These are phyloP conservation scores for Catunica adiposa DNA, from an alignment of 2,329 filamentous ascomycete genomes.

Conservation along the genomic window DNA sequence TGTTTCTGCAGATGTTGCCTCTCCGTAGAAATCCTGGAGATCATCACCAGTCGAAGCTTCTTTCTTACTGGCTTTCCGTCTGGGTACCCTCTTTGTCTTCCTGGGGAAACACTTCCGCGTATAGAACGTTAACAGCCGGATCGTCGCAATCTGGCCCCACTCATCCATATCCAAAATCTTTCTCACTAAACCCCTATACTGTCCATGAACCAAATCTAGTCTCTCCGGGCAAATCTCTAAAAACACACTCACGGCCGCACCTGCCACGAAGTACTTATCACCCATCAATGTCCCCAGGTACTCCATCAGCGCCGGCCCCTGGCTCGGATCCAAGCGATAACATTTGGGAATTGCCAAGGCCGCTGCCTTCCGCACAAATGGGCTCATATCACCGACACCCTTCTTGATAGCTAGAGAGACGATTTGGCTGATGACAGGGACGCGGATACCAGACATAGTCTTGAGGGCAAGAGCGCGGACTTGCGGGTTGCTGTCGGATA, in stretches of 20 bases:
- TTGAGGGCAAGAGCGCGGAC: conserved; percentile 81
- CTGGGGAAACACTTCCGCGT: conserved; percentile 74
- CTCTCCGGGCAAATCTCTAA: conserved; percentile 76
- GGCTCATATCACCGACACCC: conserved; percentile 83
- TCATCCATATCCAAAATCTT: conserved; percentile 98
- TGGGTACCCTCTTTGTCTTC: conserved; percentile 36
- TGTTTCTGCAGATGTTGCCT: conserved; percentile 24
- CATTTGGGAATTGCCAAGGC: conserved; percentile 92
- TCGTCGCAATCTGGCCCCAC: conserved; percentile 78
- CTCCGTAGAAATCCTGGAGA: conserved; percentile 67
- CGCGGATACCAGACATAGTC: conserved; percentile 94
- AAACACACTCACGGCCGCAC: conserved; percentile 79
- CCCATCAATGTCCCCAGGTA: conserved; percentile 63
- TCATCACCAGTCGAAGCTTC: conserved; percentile 19
- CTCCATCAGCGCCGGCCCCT: conserved; percentile 69
- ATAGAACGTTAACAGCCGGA: conserved; percentile 72
- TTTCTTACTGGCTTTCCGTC: neutral
- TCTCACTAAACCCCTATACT: conserved; percentile 70
- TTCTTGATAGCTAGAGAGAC: conserved; percentile 92
- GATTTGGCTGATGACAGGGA: conserved; percentile 95
- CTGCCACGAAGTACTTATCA: conserved; percentile 92
- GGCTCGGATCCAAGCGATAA: conserved; percentile 74
- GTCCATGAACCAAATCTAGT: conserved; percentile 75
- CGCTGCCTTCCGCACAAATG: conserved; percentile 80
- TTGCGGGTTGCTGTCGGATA: conserved; percentile 82